A percentile compares a stretch with the other conserved stretches of the same genome.
phyloP scores from a whole-genome alignment of 2,329 filamentous ascomycete genomes.

The Ceratocystiopsis brevicomis region DNA sequence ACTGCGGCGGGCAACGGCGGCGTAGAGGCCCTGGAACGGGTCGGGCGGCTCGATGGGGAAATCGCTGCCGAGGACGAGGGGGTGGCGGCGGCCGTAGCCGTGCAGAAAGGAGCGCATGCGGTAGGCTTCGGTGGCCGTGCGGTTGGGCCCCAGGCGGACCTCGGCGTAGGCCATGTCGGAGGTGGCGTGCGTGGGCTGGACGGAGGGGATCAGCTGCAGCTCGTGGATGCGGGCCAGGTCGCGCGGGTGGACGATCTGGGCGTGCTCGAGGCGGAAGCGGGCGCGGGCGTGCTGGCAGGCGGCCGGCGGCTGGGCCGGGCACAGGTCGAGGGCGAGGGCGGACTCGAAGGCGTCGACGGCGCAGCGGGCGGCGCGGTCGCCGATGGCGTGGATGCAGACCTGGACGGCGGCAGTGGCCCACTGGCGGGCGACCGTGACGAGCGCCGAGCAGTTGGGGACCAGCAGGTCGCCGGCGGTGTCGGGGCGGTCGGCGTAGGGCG shows the following conservation, averaged over 20 bases:
- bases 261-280: constrained; percentile 51
- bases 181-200: constrained; percentile 55
- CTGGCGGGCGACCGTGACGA: constrained; percentile 40
- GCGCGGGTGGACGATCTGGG: constrained; percentile 48
- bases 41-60: constrained; percentile 54
- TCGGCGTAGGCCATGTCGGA: constrained; percentile 52
- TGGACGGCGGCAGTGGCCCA: constrained; percentile 46
- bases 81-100: constrained; percentile 17
- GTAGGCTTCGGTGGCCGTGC: constrained; percentile 40
- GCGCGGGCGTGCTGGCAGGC: constrained; percentile 9
- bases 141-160: constrained; percentile 34
- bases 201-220: constrained; percentile 45
- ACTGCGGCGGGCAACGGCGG: constrained; percentile 41
- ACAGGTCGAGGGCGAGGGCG: constrained; percentile 30
- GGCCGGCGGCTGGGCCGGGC: constrained; percentile 23
- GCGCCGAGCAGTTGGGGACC: constrained; percentile 28
- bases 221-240: constrained; percentile 41
- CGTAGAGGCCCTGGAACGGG: constrained; percentile 50
- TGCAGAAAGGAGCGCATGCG: constrained; percentile 42
- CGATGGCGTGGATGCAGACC: constrained; percentile 56
- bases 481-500: constrained; percentile 46
- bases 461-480: constrained; percentile 25
- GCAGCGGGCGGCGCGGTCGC: constrained; percentile 47
- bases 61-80: constrained; percentile 41
- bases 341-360: constrained; percentile 43